phyloP scores from a whole-genome alignment of 805 yeast species.

The Myxozyma sirexii region DNA sequence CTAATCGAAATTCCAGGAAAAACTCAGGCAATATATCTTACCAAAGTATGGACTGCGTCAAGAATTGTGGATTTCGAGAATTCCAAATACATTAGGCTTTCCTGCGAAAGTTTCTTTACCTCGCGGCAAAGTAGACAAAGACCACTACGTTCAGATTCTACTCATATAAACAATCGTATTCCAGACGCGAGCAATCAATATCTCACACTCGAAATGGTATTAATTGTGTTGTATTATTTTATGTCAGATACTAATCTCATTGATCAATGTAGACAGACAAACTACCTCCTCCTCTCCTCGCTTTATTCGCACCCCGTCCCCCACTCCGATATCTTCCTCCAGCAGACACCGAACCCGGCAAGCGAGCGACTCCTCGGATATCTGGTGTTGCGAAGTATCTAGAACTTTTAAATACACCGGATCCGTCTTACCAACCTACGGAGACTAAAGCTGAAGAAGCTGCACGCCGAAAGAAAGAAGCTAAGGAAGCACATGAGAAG shows the following conservation, averaged over 20 bases:
- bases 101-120: no score
- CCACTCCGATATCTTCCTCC: conserved; percentile 57
- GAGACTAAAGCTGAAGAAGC: conserved; percentile 42
- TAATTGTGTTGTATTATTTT: background rate
- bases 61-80: no score
- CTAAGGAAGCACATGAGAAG: conserved; percentile 38
- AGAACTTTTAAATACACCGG: conserved; percentile 39
- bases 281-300: conserved; percentile 51
- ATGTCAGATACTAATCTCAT: background rate
- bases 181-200: no score
- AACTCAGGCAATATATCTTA: no score
- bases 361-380: conserved; percentile 52
- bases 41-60: no score
- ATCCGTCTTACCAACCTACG: conserved; percentile 39
- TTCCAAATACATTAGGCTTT: no score
- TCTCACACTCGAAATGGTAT: background rate
- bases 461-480: conserved; percentile 37
- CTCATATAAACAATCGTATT: no score
- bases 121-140: no score
- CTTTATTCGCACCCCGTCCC: conserved; percentile 59
- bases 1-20: no score
- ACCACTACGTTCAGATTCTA: no score
- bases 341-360: conserved; percentile 52
- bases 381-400: conserved; percentile 50
- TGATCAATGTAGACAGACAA: conserved; percentile 44